Percentiles rank a stretch among this genome's conserved stretches.
These are phyloP conservation scores for Rhodotorula graminis DNA, from an alignment of 768 basidiomycete species.

Conservation along the genomic window DNA sequence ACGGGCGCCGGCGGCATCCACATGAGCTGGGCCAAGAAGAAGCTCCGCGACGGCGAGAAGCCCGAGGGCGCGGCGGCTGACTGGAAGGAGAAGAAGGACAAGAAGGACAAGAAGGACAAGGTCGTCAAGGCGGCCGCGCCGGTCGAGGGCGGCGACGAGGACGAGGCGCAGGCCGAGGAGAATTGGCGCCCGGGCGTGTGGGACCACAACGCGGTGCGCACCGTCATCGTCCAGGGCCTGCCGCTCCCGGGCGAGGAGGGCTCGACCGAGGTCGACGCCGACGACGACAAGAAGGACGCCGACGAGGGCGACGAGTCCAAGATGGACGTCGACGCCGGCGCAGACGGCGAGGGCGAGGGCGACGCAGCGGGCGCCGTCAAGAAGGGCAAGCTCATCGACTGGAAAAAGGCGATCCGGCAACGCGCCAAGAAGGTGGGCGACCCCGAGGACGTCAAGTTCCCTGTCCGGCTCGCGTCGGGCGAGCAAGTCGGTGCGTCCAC, in stretches of 20 bases:
- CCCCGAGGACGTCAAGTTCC: slow-evolving; percentile 63
- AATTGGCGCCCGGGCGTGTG: slow-evolving; percentile 28
- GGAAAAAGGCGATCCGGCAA: slow-evolving; percentile 48
- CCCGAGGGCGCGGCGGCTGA: slow-evolving; percentile 20
- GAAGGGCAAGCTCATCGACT: slow-evolving; percentile 35
- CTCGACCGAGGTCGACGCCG: slow-evolving; percentile 26
- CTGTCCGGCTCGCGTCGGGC: slow-evolving; percentile 53
- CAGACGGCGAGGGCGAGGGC: slow-evolving; percentile 59
- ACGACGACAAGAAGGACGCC: slow-evolving; percentile 11
- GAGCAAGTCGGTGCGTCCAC: slow-evolving; percentile 53
- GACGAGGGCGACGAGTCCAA: slow-evolving; percentile 75
- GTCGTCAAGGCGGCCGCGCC: neutral
- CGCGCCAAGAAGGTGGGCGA: slow-evolving; percentile 74
- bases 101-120: neutral
- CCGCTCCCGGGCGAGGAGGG: slow-evolving; percentile 36
- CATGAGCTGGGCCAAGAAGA: slow-evolving; percentile 39
- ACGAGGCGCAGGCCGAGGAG: slow-evolving; percentile 11
- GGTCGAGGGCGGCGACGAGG: slow-evolving; percentile 5
- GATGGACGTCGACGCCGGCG: slow-evolving; percentile 61
- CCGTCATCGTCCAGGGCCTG: slow-evolving; percentile 50
- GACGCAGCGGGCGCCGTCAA: slow-evolving; percentile 51
- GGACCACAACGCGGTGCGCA: slow-evolving; percentile 80
- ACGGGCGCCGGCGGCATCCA: slow-evolving; percentile 20
- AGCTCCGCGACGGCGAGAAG: slow-evolving; percentile 37
- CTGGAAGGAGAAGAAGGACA: slow-evolving; percentile 32